Evolutionary conservation across 306 rosid species (phyloP), one percentile per base, ranked within the genome.

Genomic region (Heteromeles arbutifolia): DNA sequence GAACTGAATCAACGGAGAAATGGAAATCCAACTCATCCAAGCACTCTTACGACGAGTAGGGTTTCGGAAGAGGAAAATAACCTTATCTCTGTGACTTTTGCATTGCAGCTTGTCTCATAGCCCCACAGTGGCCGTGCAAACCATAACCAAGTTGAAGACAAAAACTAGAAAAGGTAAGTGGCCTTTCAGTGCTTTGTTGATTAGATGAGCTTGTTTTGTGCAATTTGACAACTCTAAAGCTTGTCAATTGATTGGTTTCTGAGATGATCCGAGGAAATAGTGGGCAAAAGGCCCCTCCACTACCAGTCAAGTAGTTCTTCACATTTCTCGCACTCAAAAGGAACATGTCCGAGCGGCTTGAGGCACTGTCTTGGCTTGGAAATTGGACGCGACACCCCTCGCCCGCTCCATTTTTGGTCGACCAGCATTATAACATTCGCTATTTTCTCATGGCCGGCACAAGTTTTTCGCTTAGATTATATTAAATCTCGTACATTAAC

Each of bases 11-110:
- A 8, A 31, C 4, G 21, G 75, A 21, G 65, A 52, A 74, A 74
- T 82, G 67, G 78, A 86, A 88, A 86, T 87, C 91, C 62, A 85
- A 70, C 69, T 86, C 83, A 81, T 82, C 81, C 91, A 83, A 86
- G 72, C 87, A 87, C 87, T 77, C 67, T 1, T 79, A 45, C 69
- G 88, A 83, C 90, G 85, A 90, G 71, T 77, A 10, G 22, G 22
- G 82, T 77, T 79, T 74, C 82, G 77, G 82, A 86, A 82, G 65
- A 74, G 69, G 26, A 81, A 89, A 67, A 83, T 44, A 80, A 61
- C 81, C 75, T 61, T 19, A 82, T 76, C 83, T 86, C 85, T 76
- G 65, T 86, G 82, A 70, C 65, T 44, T 34, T 68, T 56, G 77
- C 74, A 71, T 31, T 57, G 39, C n/a, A 70, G 67, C 71, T 66